Conservation (phyloP, 139 green algal genomes). For the Volvox reticuliferus region DNA sequence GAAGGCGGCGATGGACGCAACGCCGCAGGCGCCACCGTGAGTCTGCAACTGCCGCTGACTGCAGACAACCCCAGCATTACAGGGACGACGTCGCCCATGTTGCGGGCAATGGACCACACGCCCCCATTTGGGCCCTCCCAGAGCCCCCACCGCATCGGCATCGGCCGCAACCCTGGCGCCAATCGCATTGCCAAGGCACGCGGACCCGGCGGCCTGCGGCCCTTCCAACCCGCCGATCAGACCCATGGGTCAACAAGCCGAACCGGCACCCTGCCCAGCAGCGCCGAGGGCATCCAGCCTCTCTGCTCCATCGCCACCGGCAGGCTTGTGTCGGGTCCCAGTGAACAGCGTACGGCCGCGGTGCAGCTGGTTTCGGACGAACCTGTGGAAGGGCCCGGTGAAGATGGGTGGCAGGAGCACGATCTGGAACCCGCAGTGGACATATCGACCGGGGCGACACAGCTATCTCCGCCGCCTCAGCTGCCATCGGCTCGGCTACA, state of each 20-base stretch:
- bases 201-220: neutral
- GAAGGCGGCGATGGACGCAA: neutral
- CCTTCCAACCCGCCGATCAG: neutral
- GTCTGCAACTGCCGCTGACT: too few relatives aligned
- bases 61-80: too few relatives aligned
- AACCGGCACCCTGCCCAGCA: too few relatives aligned
- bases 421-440: conserved; percentile 4
- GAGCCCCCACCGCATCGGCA: neutral
- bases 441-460: neutral
- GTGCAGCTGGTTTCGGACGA: conserved; percentile 21
- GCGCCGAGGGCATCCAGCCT: too few relatives aligned
- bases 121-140: too few relatives aligned
- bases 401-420: neutral
- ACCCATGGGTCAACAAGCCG: neutral
- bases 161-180: neutral
- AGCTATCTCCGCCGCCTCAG: neutral
- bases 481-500: neutral
- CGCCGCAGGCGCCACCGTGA: neutral
- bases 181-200: too few relatives aligned
- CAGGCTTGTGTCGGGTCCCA: neutral
- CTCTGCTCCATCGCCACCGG: neutral
- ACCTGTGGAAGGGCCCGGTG: neutral
- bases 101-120: too few relatives aligned
- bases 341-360: neutral
- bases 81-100: too few relatives aligned